Percentiles rank a stretch among this genome's conserved stretches.
These are phyloP conservation scores for Fusarium illudens DNA, from an alignment of 2,329 filamentous ascomycete genomes.

Conservation along the genomic window DNA sequence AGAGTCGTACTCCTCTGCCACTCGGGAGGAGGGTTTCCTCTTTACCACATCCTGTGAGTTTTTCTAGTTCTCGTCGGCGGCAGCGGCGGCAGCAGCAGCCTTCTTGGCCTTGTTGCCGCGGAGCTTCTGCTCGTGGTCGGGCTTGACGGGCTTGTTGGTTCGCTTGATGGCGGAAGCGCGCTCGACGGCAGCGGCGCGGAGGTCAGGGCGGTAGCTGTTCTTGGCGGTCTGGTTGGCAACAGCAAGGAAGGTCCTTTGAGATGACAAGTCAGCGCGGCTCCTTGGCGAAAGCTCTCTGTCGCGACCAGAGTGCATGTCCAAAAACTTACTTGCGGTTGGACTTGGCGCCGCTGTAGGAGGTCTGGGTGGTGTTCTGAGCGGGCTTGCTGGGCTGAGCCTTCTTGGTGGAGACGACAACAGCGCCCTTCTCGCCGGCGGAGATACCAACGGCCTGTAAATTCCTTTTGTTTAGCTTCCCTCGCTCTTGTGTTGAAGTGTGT, in stretches of 20 bases:
- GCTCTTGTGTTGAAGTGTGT: conserved; percentile 20
- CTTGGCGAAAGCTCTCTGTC: neutral
- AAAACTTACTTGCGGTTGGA: conserved; percentile 72
- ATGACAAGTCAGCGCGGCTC: conserved; percentile 27
- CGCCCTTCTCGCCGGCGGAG: conserved; percentile 77
- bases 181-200: conserved; percentile 80
- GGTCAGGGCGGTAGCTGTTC: conserved; percentile 83
- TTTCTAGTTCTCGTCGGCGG: conserved; percentile 50
- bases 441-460: conserved; percentile 79
- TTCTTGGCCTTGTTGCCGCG: conserved; percentile 83
- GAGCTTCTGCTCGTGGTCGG: conserved; percentile 75
- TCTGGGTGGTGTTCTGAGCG: conserved; percentile 69
- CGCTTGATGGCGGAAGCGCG: conserved; percentile 86
- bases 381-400: conserved; percentile 80
- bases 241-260: conserved; percentile 81
- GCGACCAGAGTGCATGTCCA: neutral
- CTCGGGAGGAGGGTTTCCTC: conserved; percentile 8
- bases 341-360: conserved; percentile 76
- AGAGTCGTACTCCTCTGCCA: neutral
- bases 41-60: conserved; percentile 8
- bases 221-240: conserved; percentile 85
- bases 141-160: conserved; percentile 82
- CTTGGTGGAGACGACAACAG: conserved; percentile 85
- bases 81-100: conserved; percentile 64
- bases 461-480: conserved; percentile 37